A percentile compares a stretch with the other conserved stretches of the same genome.
Evolutionary conservation across 805 yeast species (phyloP).

Genomic region (Yarrowia alimentaria): DNA sequence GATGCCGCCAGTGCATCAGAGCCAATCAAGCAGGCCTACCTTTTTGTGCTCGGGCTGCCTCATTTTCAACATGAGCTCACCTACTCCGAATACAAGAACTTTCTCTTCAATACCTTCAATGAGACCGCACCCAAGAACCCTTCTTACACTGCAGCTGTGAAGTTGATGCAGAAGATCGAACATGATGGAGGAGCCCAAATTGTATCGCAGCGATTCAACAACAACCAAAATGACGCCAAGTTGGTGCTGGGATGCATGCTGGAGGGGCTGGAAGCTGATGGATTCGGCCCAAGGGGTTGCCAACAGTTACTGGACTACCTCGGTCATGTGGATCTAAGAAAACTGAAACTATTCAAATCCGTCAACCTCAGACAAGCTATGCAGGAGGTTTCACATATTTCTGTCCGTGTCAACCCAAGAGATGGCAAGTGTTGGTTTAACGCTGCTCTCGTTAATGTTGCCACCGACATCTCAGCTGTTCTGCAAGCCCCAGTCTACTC

Average conservation of each 20-base stretch:
- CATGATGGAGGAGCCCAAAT: constrained; percentile 20
- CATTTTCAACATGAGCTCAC: constrained; percentile 19
- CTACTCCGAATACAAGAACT: constrained; percentile 13
- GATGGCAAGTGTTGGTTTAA: constrained; percentile 20
- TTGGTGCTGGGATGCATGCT: constrained; percentile 12
- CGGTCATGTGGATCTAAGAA: constrained; percentile 17
- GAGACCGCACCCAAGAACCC: constrained; percentile 2
- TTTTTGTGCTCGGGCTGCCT: constrained; percentile 2
- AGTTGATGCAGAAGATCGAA: constrained; percentile 4
- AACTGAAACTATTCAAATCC: constrained; percentile 12
- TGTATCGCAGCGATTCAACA: constrained; percentile 13
- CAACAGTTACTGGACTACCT: constrained; percentile 8
- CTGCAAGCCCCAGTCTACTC: constrained; percentile 1
- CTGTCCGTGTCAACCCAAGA: constrained; percentile 4
- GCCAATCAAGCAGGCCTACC: neutral
- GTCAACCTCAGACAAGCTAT: constrained; percentile 1
- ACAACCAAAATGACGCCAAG: constrained; percentile 17
- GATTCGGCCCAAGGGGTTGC: neutral
- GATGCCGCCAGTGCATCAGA: neutral
- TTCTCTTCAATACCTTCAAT: neutral
- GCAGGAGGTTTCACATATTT: constrained; percentile 10
- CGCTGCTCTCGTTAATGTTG: neutral
- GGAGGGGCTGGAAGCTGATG: constrained; percentile 13
- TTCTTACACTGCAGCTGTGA: neutral
- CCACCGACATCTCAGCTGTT: constrained; percentile 1